Evolutionary conservation across 139 green algal species (phyloP).

Genomic region (Asterochloris sp.): DNA sequence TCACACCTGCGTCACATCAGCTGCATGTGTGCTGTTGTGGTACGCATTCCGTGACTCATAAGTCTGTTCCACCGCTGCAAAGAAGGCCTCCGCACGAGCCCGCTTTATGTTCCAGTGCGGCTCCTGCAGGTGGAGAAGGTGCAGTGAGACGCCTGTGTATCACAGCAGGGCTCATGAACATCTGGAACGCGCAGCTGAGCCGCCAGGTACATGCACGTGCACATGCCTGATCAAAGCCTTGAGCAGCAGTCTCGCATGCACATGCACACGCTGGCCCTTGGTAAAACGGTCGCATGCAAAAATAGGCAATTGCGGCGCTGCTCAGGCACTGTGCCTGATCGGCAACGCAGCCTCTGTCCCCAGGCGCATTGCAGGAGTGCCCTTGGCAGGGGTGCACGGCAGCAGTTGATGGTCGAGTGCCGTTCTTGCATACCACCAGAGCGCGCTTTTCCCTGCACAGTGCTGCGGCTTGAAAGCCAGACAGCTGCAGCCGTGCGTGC

Average conservation of each 20-base stretch:
- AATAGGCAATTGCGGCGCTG: too few relatives aligned
- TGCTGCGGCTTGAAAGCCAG: not conserved
- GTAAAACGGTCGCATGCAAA: too few relatives aligned
- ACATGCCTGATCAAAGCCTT: too few relatives aligned
- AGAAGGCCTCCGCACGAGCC: constrained; percentile 14
- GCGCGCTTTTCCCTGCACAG: not conserved
- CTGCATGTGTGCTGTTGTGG: constrained; percentile 48
- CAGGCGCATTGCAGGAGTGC: not conserved
- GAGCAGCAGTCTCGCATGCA: too few relatives aligned
- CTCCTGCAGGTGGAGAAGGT: not conserved
- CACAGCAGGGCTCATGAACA: not conserved
- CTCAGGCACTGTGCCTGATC: too few relatives aligned
- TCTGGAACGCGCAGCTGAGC: too few relatives aligned
- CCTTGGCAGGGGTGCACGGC: not conserved
- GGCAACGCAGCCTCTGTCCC: too few relatives aligned
- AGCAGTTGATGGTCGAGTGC: too few relatives aligned
- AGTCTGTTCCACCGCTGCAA: constrained; percentile 12
- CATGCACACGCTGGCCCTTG: too few relatives aligned
- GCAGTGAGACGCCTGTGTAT: not conserved
- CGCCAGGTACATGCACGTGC: too few relatives aligned
- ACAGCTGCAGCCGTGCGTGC: not conserved
- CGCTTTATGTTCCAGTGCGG: constrained; percentile 18
- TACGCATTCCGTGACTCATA: constrained; percentile 38
- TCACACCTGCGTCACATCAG: constrained; percentile 32
- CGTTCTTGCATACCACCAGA: too few relatives aligned